Evolutionary conservation across 345 rosid species (phyloP).

Genomic region (Gossypium rotundifolium): DNA sequence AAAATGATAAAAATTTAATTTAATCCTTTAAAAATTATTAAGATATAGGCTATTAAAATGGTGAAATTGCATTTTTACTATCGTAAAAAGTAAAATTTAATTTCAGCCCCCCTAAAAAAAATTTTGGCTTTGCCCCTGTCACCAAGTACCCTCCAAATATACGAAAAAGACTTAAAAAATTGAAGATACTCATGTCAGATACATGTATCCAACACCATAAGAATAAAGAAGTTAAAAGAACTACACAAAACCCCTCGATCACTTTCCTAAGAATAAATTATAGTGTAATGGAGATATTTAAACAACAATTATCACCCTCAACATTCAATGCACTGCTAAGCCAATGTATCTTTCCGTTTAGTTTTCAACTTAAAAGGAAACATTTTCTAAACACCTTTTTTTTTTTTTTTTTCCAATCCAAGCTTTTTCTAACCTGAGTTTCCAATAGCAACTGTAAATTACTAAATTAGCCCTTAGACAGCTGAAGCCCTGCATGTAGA

Average conservation of each 20-base stretch:
- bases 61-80: too few species aligned
- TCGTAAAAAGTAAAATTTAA: too few species aligned
- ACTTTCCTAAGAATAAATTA: background rate
- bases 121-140: background rate
- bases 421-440: too few species aligned
- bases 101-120: too few species aligned
- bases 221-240: conserved; percentile 1
- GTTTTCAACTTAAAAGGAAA: background rate
- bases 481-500: too few species aligned
- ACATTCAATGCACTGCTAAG: background rate
- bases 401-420: too few species aligned
- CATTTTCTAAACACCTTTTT: too few species aligned
- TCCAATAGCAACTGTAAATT: too few species aligned
- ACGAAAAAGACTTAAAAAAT: background rate
- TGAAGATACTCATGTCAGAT: background rate
- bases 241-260: background rate
- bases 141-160: background rate
- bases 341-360: background rate
- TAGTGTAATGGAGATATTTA: background rate
- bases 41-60: too few species aligned
- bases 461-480: too few species aligned
- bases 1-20: too few species aligned
- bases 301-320: background rate
- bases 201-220: background rate
- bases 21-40: too few species aligned